Conservation (phyloP, 1,284 basidiomycete species). For the Malassezia furfur region DNA sequence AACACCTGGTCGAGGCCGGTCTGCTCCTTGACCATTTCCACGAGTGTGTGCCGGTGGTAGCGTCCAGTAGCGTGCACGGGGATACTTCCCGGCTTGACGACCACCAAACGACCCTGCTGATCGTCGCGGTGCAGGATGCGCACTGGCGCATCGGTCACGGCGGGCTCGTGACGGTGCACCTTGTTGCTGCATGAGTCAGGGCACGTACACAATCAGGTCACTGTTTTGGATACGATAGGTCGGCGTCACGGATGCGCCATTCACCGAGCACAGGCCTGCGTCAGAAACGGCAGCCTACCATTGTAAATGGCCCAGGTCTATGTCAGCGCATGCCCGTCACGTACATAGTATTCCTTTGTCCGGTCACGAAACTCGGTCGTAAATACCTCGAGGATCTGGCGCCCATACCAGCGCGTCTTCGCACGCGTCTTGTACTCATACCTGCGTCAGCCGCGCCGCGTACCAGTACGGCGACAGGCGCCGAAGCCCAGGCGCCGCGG, state of each 20-base stretch:
- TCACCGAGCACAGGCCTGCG: conserved; percentile 72
- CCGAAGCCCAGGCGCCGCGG: conserved; percentile 16
- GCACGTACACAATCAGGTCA: conserved; percentile 69
- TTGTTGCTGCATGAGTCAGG: conserved; percentile 59
- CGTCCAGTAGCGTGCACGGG: conserved; percentile 45
- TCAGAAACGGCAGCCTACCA: conserved; percentile 43
- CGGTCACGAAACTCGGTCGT: conserved; percentile 49
- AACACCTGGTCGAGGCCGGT: conserved; percentile 73
- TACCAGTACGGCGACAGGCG: conserved; percentile 42
- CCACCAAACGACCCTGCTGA: conserved; percentile 73
- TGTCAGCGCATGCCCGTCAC: neutral
- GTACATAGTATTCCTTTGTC: conserved; percentile 49
- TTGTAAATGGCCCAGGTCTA: conserved; percentile 60
- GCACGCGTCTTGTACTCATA: conserved; percentile 69
- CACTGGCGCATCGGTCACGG: conserved; percentile 77
- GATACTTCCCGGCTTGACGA: conserved; percentile 53
- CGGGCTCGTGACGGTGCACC: conserved; percentile 91
- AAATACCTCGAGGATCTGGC: conserved; percentile 58
- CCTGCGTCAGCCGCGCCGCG: conserved; percentile 22
- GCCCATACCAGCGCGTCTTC: conserved; percentile 76
- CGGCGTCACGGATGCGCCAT: conserved; percentile 69
- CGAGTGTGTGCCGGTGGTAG: conserved; percentile 52
- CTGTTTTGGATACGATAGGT: conserved; percentile 74
- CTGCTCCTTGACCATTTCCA: conserved; percentile 76
- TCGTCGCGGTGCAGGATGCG: conserved; percentile 68